Evolutionary conservation across 192 early-diverging fungal genomes (phyloP).

Genomic region (Entomortierella chlamydospora): DNA sequence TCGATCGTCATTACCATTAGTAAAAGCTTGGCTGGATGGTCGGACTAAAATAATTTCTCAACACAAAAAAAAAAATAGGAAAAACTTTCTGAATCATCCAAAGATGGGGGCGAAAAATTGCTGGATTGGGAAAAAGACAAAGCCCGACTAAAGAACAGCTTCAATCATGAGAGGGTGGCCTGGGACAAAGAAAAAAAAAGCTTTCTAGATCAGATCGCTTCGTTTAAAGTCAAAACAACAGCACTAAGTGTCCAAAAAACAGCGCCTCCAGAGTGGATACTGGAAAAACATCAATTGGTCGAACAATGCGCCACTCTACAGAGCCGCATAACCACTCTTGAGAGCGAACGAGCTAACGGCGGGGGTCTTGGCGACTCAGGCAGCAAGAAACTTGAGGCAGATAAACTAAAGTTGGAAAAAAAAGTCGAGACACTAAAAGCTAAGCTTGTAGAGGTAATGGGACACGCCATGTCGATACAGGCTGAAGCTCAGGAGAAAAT

Average conservation of each 20-base stretch:
- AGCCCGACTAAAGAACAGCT: conserved; percentile 12
- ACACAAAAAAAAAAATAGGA: not conserved
- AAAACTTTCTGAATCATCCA: conserved; percentile 2
- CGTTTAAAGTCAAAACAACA: conserved; percentile 38
- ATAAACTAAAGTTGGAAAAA: conserved; percentile 28
- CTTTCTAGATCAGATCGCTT: conserved; percentile 46
- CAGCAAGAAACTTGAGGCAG: conserved; percentile 13
- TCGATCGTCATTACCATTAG: not conserved
- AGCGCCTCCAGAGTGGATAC: conserved; percentile 37
- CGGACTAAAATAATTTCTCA: no score
- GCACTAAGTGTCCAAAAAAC: conserved; percentile 29
- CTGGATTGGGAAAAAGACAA: conserved; percentile 32
- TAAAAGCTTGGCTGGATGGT: no score
- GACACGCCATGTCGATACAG: conserved; percentile 13
- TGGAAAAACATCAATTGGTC: conserved; percentile 31
- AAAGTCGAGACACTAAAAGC: conserved; percentile 19
- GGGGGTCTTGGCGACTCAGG: not conserved
- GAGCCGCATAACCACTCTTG: conserved; percentile 20
- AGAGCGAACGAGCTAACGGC: conserved; percentile 22
- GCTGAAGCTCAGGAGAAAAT: conserved; percentile 3
- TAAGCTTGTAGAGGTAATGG: conserved; percentile 36
- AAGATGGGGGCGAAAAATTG: conserved; percentile 18
- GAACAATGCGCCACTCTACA: conserved; percentile 26
- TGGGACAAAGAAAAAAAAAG: conserved; percentile 44
- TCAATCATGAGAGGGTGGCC: conserved; percentile 17